Evolutionary conservation across 2,329 filamentous ascomycete genomes (phyloP).

Genomic region (Cordyceps pruinosa): DNA sequence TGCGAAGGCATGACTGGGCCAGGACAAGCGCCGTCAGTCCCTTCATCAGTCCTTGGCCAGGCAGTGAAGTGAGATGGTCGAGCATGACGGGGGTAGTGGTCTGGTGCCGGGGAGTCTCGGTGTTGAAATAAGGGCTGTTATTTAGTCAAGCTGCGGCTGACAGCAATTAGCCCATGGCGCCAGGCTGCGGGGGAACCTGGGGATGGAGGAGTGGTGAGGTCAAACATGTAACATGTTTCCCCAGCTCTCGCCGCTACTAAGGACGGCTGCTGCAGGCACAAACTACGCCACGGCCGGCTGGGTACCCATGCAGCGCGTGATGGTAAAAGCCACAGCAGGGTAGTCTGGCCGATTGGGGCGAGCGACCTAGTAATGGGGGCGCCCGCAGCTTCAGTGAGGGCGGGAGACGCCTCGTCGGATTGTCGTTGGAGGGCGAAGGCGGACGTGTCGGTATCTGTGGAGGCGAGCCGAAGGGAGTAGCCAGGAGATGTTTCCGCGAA

Average conservation of each 20-base stretch:
- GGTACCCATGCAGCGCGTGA: not conserved
- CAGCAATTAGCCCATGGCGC: not conserved
- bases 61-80: not conserved
- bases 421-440: not conserved
- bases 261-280: not conserved
- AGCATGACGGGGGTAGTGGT: not conserved
- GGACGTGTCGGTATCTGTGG: not conserved
- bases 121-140: conserved; percentile 9
- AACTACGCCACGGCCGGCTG: not conserved
- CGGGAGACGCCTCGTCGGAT: not conserved
- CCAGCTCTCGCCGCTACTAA: not conserved
- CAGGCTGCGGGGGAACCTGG: conserved; percentile 2
- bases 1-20: not conserved
- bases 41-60: not conserved
- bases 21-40: not conserved
- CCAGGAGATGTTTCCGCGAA: not conserved
- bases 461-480: not conserved
- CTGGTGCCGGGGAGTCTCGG: conserved; percentile 10
- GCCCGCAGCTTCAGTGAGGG: not conserved
- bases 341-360: conserved; percentile 1
- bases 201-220: not conserved
- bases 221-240: not conserved
- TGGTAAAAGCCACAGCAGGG: not conserved
- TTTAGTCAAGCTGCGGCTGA: not conserved
- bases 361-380: not conserved